Conservation (phyloP, 139 green algal genomes). For the Nannochloris sp. region DNA sequence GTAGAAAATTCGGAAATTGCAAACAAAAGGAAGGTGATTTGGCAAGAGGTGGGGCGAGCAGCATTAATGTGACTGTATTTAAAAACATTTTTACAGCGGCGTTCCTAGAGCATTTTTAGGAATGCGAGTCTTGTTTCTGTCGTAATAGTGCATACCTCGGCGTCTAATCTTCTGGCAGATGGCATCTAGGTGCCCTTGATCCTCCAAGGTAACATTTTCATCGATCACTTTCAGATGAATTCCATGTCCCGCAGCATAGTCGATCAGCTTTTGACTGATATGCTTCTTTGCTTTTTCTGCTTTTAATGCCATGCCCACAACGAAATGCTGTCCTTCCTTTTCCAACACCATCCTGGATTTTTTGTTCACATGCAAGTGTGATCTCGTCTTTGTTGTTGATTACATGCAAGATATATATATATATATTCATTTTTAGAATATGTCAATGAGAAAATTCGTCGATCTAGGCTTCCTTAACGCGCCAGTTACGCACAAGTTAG, state of each 20-base stretch:
- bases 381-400: no score
- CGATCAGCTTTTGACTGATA: conserved; percentile 36
- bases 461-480: no score
- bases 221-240: conserved; percentile 51
- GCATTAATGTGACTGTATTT: no score
- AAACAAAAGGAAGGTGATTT: not conserved
- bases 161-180: conserved; percentile 71
- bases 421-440: no score
- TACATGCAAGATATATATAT: no score
- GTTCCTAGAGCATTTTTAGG: no score
- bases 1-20: not conserved
- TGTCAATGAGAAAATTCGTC: no score
- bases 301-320: conserved; percentile 24
- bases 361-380: no score
- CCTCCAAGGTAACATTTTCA: conserved; percentile 28
- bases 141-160: conserved; percentile 29
- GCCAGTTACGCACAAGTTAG: no score
- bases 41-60: not conserved
- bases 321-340: no score
- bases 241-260: conserved; percentile 21
- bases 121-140: not conserved
- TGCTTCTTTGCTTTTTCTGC: conserved; percentile 41
- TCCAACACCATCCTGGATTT: no score
- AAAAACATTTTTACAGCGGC: no score
- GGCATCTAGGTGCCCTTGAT: conserved; percentile 56